A percentile compares a stretch with the other conserved stretches of the same genome.
phyloP scores from a whole-genome alignment of 805 yeast species.

The Tetrapisispora nanseiensis region DNA sequence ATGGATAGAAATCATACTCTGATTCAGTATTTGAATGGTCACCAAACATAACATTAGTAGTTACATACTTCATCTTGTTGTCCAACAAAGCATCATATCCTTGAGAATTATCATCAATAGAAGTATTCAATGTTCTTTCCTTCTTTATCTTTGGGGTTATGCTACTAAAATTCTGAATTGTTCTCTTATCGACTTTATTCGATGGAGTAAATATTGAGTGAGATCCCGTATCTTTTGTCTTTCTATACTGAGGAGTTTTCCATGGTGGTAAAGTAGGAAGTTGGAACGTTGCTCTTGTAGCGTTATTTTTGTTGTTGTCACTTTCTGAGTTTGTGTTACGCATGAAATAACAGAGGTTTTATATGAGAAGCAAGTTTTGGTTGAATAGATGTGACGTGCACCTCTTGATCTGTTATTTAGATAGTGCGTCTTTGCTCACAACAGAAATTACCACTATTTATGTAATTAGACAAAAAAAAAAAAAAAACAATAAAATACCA shows the following conservation, averaged over 20 bases:
- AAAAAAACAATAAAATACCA: no score
- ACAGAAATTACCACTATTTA: no score
- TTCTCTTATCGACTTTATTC: conserved; percentile 8
- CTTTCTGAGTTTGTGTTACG: conserved; percentile 1
- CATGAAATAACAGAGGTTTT: not conserved
- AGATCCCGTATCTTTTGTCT: conserved; percentile 4
- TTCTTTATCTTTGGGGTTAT: not conserved
- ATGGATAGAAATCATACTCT: conserved; percentile 14
- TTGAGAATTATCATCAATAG: not conserved
- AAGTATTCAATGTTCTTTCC: not conserved
- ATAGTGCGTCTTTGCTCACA: no score
- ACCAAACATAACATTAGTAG: no score
- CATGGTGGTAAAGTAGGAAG: conserved; percentile 25
- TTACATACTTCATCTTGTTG: no score
- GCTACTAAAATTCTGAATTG: no score
- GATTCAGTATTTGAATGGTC: not conserved
- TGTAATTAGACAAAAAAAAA: no score
- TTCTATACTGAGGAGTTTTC: conserved; percentile 14
- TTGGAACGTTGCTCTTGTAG: conserved; percentile 8
- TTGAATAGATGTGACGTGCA: not conserved
- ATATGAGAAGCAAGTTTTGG: not conserved
- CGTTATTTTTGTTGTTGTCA: not conserved
- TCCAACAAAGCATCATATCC: no score
- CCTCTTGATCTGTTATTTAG: not conserved
- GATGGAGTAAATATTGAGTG: conserved; percentile 17